A percentile compares a stretch with the other conserved stretches of the same genome.
phyloP scores from a whole-genome alignment of 768 basidiomycete species.

The Cystobasidium tubakii region DNA sequence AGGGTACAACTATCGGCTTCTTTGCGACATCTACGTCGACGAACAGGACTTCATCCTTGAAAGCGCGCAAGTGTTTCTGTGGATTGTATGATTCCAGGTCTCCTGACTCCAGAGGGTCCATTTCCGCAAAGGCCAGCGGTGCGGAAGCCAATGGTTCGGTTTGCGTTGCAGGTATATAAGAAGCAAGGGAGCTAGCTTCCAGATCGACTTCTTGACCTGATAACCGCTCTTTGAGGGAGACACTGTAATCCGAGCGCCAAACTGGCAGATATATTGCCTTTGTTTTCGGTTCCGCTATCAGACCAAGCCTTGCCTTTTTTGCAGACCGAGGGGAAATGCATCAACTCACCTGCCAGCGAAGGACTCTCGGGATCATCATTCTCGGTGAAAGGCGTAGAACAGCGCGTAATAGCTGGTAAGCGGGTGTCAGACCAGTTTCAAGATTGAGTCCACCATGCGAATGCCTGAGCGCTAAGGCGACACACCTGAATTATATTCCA shows the following conservation, averaged over 20 bases:
- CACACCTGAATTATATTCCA: background rate
- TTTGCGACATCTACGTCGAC: background rate
- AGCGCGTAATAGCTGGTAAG: background rate
- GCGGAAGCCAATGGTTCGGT: background rate
- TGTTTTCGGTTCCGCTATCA: no score
- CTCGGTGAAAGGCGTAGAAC: background rate
- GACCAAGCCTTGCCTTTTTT: background rate
- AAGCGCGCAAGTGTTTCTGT: background rate
- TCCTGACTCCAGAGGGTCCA: background rate
- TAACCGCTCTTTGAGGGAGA: background rate
- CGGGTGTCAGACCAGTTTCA: background rate
- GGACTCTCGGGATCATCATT: background rate
- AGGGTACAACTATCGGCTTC: background rate
- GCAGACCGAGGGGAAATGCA: background rate
- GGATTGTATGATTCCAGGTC: background rate
- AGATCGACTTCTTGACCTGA: background rate
- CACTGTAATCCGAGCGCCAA: background rate
- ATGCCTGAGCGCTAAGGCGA: background rate
- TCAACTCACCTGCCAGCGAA: background rate
- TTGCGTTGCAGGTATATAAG: background rate
- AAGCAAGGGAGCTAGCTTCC: background rate
- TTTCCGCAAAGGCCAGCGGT: background rate
- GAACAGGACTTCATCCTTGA: background rate
- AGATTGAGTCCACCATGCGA: no score
- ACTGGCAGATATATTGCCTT: slow-evolving; percentile 9